Conservation (phyloP, 352 stramenopile genomes). For the Albugo candida region DNA sequence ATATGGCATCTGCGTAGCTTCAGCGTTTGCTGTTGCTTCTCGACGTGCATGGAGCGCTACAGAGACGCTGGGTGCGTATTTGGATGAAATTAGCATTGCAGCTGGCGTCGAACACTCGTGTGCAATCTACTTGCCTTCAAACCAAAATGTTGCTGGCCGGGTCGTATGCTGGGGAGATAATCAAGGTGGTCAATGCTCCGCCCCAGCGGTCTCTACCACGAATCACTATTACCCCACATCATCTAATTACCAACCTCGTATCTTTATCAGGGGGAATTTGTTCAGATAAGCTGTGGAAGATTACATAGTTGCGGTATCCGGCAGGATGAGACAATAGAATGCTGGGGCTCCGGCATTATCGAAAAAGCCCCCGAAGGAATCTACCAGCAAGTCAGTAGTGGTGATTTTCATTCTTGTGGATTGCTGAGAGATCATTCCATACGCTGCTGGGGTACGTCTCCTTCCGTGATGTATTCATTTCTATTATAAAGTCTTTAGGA, state of each 20-base stretch:
- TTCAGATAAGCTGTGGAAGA: conserved; percentile 53
- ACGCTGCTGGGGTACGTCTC: conserved; percentile 39
- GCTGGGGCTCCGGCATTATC: conserved; percentile 41
- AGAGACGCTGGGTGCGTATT: conserved; percentile 7
- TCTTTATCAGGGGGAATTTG: conserved; percentile 28
- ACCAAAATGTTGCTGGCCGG: conserved; percentile 45
- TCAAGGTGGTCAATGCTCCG: conserved; percentile 27
- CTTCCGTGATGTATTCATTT: background rate
- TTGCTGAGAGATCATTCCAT: conserved; percentile 62
- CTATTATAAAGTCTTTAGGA: background rate
- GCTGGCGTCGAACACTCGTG: conserved; percentile 65
- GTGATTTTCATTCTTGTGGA: conserved; percentile 61
- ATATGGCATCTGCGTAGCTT: no score
- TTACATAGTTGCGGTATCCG: conserved; percentile 59
- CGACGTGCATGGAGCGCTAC: no score
- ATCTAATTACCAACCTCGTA: background rate
- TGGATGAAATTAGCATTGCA: conserved; percentile 56
- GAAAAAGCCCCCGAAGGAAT: conserved; percentile 29
- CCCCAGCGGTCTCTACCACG: conserved; percentile 12
- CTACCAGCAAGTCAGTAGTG: conserved; percentile 68
- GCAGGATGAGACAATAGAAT: conserved; percentile 58
- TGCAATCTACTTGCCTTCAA: conserved; percentile 43
- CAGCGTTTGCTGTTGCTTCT: no score
- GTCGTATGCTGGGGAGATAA: conserved; percentile 63
- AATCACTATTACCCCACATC: background rate